A percentile compares a stretch with the other conserved stretches of the same genome.
Evolutionary conservation across 768 basidiomycete genomes (phyloP).

Genomic region (Mycena galopus): DNA sequence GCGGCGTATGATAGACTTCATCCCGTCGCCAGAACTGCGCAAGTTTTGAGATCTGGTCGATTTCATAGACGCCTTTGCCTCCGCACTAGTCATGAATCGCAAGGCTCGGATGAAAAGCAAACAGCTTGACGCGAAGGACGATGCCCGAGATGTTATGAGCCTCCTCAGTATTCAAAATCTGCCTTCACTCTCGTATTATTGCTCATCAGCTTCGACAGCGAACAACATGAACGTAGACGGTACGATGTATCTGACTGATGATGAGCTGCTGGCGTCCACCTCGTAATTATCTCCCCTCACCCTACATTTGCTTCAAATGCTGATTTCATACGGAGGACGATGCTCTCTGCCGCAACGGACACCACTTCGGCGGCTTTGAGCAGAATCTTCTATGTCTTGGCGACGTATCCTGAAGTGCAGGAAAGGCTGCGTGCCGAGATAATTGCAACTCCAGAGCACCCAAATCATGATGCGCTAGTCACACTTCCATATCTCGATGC

Average conservation of each 20-base stretch:
- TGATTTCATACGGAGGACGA: neutral
- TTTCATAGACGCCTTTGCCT: neutral
- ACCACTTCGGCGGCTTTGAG: neutral
- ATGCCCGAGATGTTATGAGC: neutral
- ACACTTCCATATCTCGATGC: neutral
- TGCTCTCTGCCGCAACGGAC: neutral
- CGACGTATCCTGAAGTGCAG: neutral
- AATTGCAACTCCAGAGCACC: neutral
- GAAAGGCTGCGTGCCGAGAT: too few species aligned
- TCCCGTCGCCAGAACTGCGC: neutral
- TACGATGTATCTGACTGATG: too few species aligned
- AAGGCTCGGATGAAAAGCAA: neutral
- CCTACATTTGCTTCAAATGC: neutral
- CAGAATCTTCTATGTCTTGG: neutral
- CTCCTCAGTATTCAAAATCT: neutral
- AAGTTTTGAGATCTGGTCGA: neutral
- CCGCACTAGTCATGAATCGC: neutral
- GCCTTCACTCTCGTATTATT: neutral
- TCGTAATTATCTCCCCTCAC: too few species aligned
- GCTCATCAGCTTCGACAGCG: neutral
- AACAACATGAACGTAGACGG: neutral
- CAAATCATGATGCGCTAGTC: neutral
- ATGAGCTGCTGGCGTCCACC: too few species aligned
- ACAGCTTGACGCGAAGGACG: neutral
- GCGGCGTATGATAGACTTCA: neutral